Base-by-base conservation (phyloP, 2,329 filamentous ascomycete species). In the Trichoderma brevicompactum region DNA sequence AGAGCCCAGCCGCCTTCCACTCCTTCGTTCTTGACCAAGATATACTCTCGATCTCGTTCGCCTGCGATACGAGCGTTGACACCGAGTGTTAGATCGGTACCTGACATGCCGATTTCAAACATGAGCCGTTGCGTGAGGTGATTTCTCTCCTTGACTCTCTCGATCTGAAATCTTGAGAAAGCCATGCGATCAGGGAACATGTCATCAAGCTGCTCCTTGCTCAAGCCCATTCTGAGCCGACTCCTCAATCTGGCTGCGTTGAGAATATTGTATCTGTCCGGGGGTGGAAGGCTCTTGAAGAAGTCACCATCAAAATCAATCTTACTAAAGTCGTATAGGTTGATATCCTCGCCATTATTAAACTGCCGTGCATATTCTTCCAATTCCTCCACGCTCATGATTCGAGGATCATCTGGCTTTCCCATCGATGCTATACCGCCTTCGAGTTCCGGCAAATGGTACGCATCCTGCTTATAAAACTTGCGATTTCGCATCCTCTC, bases 121-220 rank as follows among this genome's bases (percentile, higher is more conserved):
- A 99, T 99, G 65, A 99, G 80, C 44, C 94, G 85, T 75, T 99
- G 95, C 0, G 96, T 99, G 36, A 99, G 83, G 68, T 97, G 91
- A 72, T 99, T 99, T 56, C 96, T 85, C 79, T 99, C 94, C 70
- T 85, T 87, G 10, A 98, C 96, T 65, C 95, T 84, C 74, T 98
- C 95, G 65, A 99, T 97, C 77, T 99, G 95, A 73, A 99, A 99
- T 67, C 85, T 90, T 1, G 94, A 97, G 74, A 99, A 99, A 0
- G 90, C 95, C 93, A 99, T 97, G 32, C 95, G 88, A 75, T 99
- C 91, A 0, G 95, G 94, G 75, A 99, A 99, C 95, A 99, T 99
- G 52, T 84, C 87, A 70, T 98, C 94, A 13, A 99, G 79, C 77
- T 99, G 95, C 69, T 99, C 94, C 77, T 98, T 98, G 65, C 92